Conservation (phyloP, 805 yeast species). For the Lachancea meyersii region DNA sequence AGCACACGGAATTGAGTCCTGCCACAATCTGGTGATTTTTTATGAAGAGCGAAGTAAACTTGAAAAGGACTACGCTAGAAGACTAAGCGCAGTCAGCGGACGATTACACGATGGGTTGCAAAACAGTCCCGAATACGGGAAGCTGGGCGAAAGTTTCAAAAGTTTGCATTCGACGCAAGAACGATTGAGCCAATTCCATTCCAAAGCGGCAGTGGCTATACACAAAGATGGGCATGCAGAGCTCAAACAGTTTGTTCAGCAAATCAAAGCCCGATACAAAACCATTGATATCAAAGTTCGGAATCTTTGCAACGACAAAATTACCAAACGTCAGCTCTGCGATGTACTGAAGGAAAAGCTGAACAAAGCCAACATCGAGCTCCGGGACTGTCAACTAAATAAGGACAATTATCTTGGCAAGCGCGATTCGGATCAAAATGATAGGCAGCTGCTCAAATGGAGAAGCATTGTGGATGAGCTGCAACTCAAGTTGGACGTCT, state of each 20-base stretch:
- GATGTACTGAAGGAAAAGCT: conserved; percentile 24
- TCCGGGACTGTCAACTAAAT: conserved; percentile 29
- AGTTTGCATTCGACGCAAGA: conserved; percentile 20
- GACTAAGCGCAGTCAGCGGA: conserved; percentile 29
- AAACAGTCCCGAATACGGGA: conserved; percentile 26
- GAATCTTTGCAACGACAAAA: conserved; percentile 26
- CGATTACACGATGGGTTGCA: conserved; percentile 22
- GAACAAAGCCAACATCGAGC: conserved; percentile 20
- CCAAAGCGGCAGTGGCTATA: conserved; percentile 28
- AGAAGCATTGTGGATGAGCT: conserved; percentile 23
- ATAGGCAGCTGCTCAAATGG: conserved; percentile 30
- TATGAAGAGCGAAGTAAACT: conserved; percentile 29
- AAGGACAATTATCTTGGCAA: conserved; percentile 28
- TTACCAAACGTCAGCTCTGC: conserved; percentile 26
- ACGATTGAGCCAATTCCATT: conserved; percentile 26
- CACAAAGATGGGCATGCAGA: conserved; percentile 23
- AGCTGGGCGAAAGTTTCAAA: conserved; percentile 17
- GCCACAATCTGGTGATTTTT: conserved; percentile 22
- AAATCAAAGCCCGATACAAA: conserved; percentile 25
- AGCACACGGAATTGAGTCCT: conserved; percentile 25
- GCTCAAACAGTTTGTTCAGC: conserved; percentile 22
- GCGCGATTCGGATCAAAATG: conserved; percentile 24
- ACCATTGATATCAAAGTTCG: conserved; percentile 29
- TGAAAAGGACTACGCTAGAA: conserved; percentile 30
- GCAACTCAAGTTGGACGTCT: conserved; percentile 23